phyloP scores from a whole-genome alignment of 1,284 basidiomycete genomes.

The Sporisorium reilianum region DNA sequence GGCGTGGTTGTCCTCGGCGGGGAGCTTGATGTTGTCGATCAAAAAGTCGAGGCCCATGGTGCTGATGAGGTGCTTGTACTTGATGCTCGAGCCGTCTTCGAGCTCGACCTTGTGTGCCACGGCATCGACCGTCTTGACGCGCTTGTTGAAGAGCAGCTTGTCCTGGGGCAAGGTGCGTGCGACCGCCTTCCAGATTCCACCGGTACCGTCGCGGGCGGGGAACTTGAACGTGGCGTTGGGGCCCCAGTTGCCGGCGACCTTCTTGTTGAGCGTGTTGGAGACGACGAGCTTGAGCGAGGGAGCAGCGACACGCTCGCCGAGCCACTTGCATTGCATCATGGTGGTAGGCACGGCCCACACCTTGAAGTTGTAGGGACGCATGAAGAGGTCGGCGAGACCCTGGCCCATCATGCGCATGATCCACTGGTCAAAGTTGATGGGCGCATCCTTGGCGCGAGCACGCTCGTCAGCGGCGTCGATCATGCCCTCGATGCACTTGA shows the following conservation, averaged over 20 bases:
- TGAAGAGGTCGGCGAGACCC: slow-evolving; percentile 73
- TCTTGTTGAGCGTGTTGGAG: slow-evolving; percentile 72
- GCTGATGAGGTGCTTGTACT: slow-evolving; percentile 72
- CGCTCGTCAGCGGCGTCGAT: slow-evolving; percentile 70
- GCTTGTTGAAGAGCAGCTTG: slow-evolving; percentile 70
- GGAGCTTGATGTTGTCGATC: slow-evolving; percentile 69
- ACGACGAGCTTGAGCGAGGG: slow-evolving; percentile 73
- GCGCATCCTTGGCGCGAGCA: slow-evolving; percentile 68
- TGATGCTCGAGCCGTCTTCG: slow-evolving; percentile 70
- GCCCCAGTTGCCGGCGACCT: slow-evolving; percentile 73
- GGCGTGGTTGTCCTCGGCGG: slow-evolving; percentile 67
- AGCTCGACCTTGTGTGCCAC: slow-evolving; percentile 70
- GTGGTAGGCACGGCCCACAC: slow-evolving; percentile 74
- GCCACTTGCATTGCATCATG: slow-evolving; percentile 74
- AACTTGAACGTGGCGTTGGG: slow-evolving; percentile 74
- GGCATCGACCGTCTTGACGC: slow-evolving; percentile 71
- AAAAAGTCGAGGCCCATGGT: slow-evolving; percentile 72
- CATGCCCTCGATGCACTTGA: slow-evolving; percentile 73
- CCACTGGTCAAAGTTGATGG: slow-evolving; percentile 72
- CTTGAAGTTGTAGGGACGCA: slow-evolving; percentile 74
- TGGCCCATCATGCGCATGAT: slow-evolving; percentile 72
- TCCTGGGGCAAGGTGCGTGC: slow-evolving; percentile 71
- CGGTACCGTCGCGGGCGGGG: slow-evolving; percentile 73
- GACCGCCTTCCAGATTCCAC: slow-evolving; percentile 74
- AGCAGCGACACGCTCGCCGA: slow-evolving; percentile 74